phyloP scores from a whole-genome alignment of 371 early-diverging fungal species.

The Dichotomocladium elegans region DNA sequence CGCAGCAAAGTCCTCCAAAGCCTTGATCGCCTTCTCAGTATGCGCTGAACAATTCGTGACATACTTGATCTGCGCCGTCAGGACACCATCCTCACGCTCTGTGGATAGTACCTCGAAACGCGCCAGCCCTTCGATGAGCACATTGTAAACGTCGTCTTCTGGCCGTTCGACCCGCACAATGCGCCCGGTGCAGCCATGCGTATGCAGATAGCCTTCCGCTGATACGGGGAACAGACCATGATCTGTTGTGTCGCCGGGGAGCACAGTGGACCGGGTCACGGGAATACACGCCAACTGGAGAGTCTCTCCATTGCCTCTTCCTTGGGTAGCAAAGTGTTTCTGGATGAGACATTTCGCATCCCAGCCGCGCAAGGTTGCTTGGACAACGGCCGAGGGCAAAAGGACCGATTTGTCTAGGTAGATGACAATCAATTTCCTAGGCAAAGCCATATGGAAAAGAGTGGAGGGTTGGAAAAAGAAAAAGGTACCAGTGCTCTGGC shows the following conservation, averaged over 20 bases:
- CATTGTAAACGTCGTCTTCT: constrained; percentile 29
- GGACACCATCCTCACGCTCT: constrained; percentile 3
- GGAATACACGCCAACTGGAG: no score
- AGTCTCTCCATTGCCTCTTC: no score
- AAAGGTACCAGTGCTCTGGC: no score
- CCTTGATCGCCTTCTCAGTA: no score
- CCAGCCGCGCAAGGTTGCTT: background rate
- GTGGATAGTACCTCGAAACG: constrained; percentile 29
- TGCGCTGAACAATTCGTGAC: constrained; percentile 21
- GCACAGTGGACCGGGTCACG: constrained; percentile 1
- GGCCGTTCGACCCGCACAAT: constrained; percentile 35
- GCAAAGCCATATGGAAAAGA: constrained; percentile 22
- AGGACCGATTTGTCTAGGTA: constrained; percentile 43
- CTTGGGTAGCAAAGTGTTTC: no score
- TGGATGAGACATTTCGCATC: no score
- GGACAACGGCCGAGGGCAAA: constrained; percentile 25
- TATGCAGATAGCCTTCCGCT: constrained; percentile 21
- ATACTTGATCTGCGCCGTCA: constrained; percentile 25
- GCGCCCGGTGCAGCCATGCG: constrained; percentile 39
- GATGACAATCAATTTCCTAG: no score
- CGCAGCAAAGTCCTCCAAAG: constrained; percentile 49
- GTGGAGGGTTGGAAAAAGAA: background rate
- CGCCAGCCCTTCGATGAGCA: constrained; percentile 35
- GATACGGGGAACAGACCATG: no score
- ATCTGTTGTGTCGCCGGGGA: constrained; percentile 5